Conservation (phyloP, 176 grass and related monocot species). For the Eremochloa ophiuroides region DNA sequence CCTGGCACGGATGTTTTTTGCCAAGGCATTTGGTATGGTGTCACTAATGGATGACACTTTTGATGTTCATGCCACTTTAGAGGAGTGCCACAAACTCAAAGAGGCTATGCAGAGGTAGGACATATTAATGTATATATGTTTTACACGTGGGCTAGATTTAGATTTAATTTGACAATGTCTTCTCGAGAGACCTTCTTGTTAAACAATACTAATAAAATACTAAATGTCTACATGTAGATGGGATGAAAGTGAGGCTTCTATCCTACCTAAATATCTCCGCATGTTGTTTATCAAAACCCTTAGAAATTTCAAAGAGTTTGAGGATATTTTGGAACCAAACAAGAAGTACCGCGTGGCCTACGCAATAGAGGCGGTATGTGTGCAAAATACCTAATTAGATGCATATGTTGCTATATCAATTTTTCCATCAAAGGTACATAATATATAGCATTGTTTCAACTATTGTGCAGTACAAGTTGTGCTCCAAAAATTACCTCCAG, state of each 20-base stretch:
- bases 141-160: too few species aligned
- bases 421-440: too few species aligned
- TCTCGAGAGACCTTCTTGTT: too few species aligned
- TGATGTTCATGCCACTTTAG: slow-evolving; percentile 5
- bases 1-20: neutral
- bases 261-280: neutral
- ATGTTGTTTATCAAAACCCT: neutral
- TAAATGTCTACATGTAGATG: too few species aligned
- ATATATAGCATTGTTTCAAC: neutral
- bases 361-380: neutral
- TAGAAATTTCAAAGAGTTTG: neutral
- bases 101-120: neutral
- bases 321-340: neutral
- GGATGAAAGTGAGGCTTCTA: neutral
- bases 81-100: neutral
- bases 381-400: neutral
- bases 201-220: too few species aligned
- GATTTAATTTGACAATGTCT: too few species aligned
- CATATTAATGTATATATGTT: too few species aligned
- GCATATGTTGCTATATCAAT: too few species aligned
- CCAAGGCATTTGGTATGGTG: neutral
- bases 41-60: neutral
- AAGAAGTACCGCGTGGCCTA: neutral
- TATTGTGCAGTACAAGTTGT: neutral
- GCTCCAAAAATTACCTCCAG: neutral